Evolutionary conservation across 75 land plant genomes (phyloP).

Genomic region (Sequoia sempervirens): DNA sequence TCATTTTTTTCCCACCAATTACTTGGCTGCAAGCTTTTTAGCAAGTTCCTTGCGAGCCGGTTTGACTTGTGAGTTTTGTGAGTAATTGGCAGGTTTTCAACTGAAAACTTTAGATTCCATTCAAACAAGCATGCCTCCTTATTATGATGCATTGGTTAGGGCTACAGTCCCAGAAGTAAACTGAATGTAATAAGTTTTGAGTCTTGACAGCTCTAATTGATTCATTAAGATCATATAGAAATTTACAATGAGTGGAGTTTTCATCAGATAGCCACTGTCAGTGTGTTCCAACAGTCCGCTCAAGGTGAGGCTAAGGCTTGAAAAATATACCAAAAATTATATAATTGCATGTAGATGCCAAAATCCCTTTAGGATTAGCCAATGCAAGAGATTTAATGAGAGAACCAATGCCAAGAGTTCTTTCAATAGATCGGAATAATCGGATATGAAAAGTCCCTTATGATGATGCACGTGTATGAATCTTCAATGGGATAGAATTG

Average conservation of each 20-base stretch:
- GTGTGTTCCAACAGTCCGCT: neutral
- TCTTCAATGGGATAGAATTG: neutral
- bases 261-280: neutral
- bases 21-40: no score
- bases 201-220: neutral
- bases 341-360: neutral
- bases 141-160: neutral
- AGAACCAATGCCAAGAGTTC: neutral
- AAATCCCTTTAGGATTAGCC: neutral
- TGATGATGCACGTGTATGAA: neutral
- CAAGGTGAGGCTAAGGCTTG: neutral
- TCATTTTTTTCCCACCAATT: no score
- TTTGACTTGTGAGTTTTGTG: no score
- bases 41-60: no score
- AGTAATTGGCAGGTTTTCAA: no score
- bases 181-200: neutral
- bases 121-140: neutral
- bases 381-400: neutral
- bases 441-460: neutral
- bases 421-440: neutral
- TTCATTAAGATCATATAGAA: no score
- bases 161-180: neutral
- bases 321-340: neutral
- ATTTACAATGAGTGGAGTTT: neutral
- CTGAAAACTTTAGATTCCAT: neutral